These are phyloP conservation scores for Fonsecaea multimorphosa DNA, from an alignment of 2,329 filamentous ascomycete species.

Conservation along the genomic window DNA sequence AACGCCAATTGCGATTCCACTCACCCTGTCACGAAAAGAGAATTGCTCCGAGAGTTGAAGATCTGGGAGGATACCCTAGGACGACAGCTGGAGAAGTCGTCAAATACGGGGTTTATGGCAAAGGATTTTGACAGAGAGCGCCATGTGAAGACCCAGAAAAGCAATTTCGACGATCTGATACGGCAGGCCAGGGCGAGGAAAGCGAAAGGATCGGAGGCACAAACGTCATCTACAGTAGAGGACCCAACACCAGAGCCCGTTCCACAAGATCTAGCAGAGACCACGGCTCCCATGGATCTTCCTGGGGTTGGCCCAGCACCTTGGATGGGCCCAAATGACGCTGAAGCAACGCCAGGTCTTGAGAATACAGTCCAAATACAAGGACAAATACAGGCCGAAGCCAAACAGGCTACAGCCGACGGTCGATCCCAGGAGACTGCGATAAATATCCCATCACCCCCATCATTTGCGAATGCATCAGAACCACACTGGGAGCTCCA, in stretches of 20 bases:
- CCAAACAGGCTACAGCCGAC: neutral
- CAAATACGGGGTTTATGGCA: slow-evolving; percentile 66
- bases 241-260: neutral
- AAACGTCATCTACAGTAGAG: neutral
- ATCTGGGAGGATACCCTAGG: slow-evolving; percentile 87
- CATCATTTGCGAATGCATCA: neutral
- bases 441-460: neutral
- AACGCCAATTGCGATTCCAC: slow-evolving; percentile 94
- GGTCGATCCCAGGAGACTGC: neutral
- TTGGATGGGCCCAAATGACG: neutral
- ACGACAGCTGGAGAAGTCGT: slow-evolving; percentile 44
- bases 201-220: slow-evolving; percentile 13
- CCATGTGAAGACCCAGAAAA: slow-evolving; percentile 75
- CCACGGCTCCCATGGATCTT: neutral
- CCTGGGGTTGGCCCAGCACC: neutral
- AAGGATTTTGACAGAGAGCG: slow-evolving; percentile 85
- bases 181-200: slow-evolving; percentile 49
- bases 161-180: slow-evolving; percentile 80
- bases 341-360: neutral
- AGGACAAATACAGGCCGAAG: neutral
- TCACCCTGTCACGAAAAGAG: slow-evolving; percentile 70
- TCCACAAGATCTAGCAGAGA: neutral
- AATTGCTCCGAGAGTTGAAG: slow-evolving; percentile 79
- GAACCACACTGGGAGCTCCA: neutral
- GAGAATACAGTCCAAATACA: neutral